Base-by-base conservation (phyloP, 2,329 filamentous ascomycete species). In the Amauroascus niger region DNA sequence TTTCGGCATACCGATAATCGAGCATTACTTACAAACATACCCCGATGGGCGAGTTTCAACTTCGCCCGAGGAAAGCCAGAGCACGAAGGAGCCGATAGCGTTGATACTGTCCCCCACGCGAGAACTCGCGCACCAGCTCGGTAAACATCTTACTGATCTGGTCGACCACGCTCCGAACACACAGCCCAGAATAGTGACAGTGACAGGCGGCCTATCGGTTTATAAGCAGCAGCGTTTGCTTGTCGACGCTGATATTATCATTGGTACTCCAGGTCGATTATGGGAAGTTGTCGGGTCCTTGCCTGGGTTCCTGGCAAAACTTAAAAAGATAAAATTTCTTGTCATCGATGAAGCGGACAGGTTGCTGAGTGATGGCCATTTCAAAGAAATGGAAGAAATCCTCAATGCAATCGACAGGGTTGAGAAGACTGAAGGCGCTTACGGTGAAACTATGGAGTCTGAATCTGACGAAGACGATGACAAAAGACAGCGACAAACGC, bases 311-410 rank as follows among this genome's bases (percentile, higher is more conserved):
- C 79, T 91, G 54, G 72, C 75, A 1, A 80, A 82, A 1, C 83
- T 98, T 62, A 84, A 83, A 64, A 71, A 79, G 48, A 84, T 95
- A 46, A 77, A 79, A 48, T 97, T 91, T 66, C 73, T 98, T 1
- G 88, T 97, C 0, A 79, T 98, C 1, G 93, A 98, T 62, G 93
- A 98, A 69, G 93, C 93, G 0, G 93, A 98, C 72, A 80, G 93
- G 50, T 76, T 98, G 16, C 78, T 98, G 57, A 93, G 88, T 50
- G 87, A 94, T 60, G 93, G 93, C 0, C 87, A 96, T 65, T 98
- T 95, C 72, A 91, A 96, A 68, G 93, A 98, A 67, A 83, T 90
- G 3, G 85, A 90, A 60, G 85, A 95, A 54, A 95, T 98, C 20
- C 71, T 98, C 14, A 83, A 82, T 54, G 82, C 88, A 0, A 72